These are phyloP conservation scores for Zoysia matrella DNA, from an alignment of 202 grass and related monocot species.

Conservation along the genomic window DNA sequence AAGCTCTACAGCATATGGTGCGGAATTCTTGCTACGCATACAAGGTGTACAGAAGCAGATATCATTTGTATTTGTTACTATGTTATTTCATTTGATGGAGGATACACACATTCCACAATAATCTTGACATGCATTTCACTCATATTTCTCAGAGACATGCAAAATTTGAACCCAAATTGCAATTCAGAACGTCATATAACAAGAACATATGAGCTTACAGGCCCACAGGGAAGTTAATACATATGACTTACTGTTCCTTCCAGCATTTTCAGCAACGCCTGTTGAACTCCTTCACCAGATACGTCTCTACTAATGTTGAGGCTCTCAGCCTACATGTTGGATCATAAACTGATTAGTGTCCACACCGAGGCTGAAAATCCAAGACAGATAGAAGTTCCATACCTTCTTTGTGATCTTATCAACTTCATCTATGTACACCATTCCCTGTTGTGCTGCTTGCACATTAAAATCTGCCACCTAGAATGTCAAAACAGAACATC, in stretches of 20 bases:
- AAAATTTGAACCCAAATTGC: not conserved
- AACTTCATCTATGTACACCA: constrained; percentile 99
- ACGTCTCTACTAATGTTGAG: constrained; percentile 99
- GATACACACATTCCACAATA: not conserved
- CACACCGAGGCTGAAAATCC: constrained; percentile 3
- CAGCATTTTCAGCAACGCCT: constrained; percentile 98
- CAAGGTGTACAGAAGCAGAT: not conserved
- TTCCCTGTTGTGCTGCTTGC: constrained; percentile 98
- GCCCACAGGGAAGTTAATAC: constrained; percentile 21
- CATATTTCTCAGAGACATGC: not conserved
- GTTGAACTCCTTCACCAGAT: constrained; percentile 99
- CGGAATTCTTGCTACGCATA: too few relatives aligned
- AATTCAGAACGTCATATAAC: constrained; percentile 13
- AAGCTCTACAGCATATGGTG: constrained; percentile 2
- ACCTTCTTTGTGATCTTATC: constrained; percentile 99
- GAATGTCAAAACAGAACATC: constrained; percentile 42
- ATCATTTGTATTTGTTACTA: not conserved
- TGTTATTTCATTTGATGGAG: constrained; percentile 20
- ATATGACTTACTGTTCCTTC: constrained; percentile 92
- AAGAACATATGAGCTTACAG: too few relatives aligned
- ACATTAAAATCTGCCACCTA: constrained; percentile 99
- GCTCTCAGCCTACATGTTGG: constrained; percentile 79
- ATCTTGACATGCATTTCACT: not conserved
- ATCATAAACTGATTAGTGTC: constrained; percentile 40
- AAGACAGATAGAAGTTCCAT: constrained; percentile 16